These are phyloP conservation scores for Microcyclosporella mali DNA, from an alignment of 2,329 filamentous ascomycete genomes.

Conservation along the genomic window DNA sequence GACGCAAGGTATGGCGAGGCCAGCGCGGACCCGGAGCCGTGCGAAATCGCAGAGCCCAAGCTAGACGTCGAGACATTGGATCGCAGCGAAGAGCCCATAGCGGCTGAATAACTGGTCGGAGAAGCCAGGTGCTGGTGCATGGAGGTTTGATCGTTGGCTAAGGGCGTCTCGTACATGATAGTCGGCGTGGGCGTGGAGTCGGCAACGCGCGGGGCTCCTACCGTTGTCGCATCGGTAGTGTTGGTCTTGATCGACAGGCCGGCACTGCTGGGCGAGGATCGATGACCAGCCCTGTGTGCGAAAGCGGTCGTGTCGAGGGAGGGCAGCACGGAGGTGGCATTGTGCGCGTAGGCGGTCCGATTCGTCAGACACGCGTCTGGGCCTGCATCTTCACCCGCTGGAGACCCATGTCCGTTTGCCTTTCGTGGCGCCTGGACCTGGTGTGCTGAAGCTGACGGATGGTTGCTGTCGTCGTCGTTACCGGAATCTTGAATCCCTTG, in stretches of 20 bases:
- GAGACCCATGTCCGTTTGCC: neutral
- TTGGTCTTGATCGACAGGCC: slow-evolving; percentile 20
- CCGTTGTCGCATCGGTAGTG: slow-evolving; percentile 1
- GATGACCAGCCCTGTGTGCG: slow-evolving; percentile 8
- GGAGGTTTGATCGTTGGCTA: slow-evolving; percentile 5
- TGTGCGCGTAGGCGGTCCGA: slow-evolving; percentile 7
- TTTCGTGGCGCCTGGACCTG: neutral
- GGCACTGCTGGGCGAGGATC: slow-evolving; percentile 14
- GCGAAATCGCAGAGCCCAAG: slow-evolving; percentile 41
- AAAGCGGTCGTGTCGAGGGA: slow-evolving; percentile 14
- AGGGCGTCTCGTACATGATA: slow-evolving; percentile 10
- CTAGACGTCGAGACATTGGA: slow-evolving; percentile 39
- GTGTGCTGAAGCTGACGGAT: neutral
- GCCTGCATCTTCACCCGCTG: neutral
- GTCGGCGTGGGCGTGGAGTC: slow-evolving; percentile 11
- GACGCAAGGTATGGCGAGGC: slow-evolving; percentile 45
- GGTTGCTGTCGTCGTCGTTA: neutral
- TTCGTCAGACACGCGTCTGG: slow-evolving; percentile 2
- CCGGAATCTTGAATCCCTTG: neutral
- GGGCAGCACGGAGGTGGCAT: slow-evolving; percentile 10
- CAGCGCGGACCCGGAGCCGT: slow-evolving; percentile 40
- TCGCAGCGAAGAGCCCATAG: slow-evolving; percentile 30
- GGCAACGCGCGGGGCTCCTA: slow-evolving; percentile 8
- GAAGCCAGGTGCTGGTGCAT: slow-evolving; percentile 32
- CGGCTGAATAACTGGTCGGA: slow-evolving; percentile 26